Conservation (phyloP, 768 basidiomycete genomes). For the Russula olivacea region DNA sequence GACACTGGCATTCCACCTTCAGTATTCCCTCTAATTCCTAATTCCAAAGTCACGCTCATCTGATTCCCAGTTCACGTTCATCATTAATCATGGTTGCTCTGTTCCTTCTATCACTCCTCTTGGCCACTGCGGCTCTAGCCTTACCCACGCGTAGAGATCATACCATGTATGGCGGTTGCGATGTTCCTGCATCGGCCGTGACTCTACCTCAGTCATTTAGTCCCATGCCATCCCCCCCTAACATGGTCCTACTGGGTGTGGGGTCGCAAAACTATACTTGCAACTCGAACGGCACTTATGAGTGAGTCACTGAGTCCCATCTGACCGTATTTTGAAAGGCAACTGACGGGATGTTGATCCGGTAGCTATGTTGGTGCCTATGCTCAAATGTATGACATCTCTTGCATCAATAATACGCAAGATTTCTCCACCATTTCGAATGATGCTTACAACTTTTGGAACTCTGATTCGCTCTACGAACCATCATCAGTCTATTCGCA, state of each 20-base stretch:
- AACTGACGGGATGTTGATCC: no score
- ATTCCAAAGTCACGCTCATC: no score
- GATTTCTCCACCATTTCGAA: no score
- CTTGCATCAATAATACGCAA: no score
- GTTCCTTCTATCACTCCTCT: not conserved
- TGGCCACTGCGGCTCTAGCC: not conserved
- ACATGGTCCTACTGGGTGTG: not conserved
- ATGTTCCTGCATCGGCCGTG: not conserved
- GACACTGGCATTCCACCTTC: not conserved
- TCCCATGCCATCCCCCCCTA: not conserved
- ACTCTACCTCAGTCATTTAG: no score
- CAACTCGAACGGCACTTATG: not conserved
- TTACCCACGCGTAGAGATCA: no score
- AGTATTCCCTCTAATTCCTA: no score
- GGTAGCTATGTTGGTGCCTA: conserved; percentile 4
- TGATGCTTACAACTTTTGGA: no score
- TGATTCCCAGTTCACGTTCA: no score
- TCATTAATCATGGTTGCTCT: not conserved
- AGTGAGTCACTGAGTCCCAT: conserved; percentile 14
- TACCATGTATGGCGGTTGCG: not conserved
- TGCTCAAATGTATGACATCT: not conserved
- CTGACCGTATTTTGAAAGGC: not conserved
- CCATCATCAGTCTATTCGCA: no score
- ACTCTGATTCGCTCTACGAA: no score
- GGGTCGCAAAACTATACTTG: conserved; percentile 14